Evolutionary conservation across 1,284 basidiomycete genomes (phyloP), one percentile per base, ranked within the genome.

Genomic region (Ustilago loliicola): DNA sequence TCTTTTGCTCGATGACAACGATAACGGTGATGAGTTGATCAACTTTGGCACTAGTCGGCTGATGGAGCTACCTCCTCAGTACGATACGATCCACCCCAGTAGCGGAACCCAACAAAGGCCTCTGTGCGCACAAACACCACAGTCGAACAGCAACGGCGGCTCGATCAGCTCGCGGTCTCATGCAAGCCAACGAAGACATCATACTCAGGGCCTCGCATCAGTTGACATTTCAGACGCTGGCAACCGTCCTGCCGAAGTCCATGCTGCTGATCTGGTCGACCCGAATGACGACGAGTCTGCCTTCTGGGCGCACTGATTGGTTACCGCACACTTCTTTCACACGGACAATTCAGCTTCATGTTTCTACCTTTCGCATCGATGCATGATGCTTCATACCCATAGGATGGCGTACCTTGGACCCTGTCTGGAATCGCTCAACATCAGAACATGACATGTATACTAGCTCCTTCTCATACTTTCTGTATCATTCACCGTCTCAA

Each of bases 41-140:
- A 57, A 64, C 23, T 54, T 69, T 1, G 58, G 57, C 15, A 53
- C 47, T 0, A 66, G 62, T 17, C 68, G 66, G 19, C 15, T 79
- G 36, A 72, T 81, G 56, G 81, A 83, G 57, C 59, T 83, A 19
- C 81, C 81, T 4, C 81, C 81, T 27, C 72, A 81, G 64, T 83
- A 83, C 53, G 77, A 81, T 23, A 67, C 74, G 15, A 72, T 83
- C 23, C 74, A 72, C 50, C 74, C 68, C 3, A 42, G 47, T 19
- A 42, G 47, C 29, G 42, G n/a, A 23, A 23, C 42, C 11, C 62
- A 57, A 34, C 66, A 66, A 56, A 48, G 62, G 29, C 54, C 66
- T 10, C 19, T 51, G 36, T 61, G 59, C 21, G 66, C 32, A 15
- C 45, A 40, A 23, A 29, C 15, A 8, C 45, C 25, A 21, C 19